Evolutionary conservation across 2,329 filamentous ascomycete species (phyloP), one percentile per base, ranked within the genome.

Genomic region (Scedosporium apiospermum): DNA sequence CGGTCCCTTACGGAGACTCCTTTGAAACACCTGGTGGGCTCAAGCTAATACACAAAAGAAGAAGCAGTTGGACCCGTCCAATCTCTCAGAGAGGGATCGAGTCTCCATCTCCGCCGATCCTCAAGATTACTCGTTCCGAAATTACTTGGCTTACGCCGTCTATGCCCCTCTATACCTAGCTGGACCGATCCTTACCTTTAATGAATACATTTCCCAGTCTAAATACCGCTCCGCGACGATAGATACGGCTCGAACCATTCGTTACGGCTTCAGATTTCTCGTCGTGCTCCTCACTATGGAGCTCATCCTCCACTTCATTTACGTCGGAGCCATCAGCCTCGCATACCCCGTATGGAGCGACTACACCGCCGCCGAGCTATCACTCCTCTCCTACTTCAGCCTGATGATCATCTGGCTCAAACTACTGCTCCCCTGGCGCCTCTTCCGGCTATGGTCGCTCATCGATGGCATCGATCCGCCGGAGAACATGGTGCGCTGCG

Each of bases 401-500:
- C 86, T 99, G 12, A 91, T 96, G 76, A 86, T 97, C 71, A 96
- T 99, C 73, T 99, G 96, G 96, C 82, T 99, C 57, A 99, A 99
- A 74, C 86, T 99, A 1, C 86, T 99, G 4, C 85, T 99, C 6
- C 95, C 95, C 0, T 99, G 93, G 93, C 89, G 95, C n/a, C 88
- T 98, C 73, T 98, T 98, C 83, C 90, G 96, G 4, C 85, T 99
- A n/a, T 99, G 95, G 95, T 82, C 91, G 0, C 82, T 99, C 3
- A 72, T 93, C 16, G 95, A 99, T 72, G 91, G 90, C 65, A 86
- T 99, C 68, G 95, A 99, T 71, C 91, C 95, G 0, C 93, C 95
- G 0, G 95, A 99, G 77, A 99, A 99, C 77, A 97, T 99, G 91
- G 85, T 97, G 62, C 90, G 95, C 68, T 99, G 96, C 75, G 91